These are phyloP conservation scores for Lactarius vividus DNA, from an alignment of 768 basidiomycete species.

Conservation along the genomic window DNA sequence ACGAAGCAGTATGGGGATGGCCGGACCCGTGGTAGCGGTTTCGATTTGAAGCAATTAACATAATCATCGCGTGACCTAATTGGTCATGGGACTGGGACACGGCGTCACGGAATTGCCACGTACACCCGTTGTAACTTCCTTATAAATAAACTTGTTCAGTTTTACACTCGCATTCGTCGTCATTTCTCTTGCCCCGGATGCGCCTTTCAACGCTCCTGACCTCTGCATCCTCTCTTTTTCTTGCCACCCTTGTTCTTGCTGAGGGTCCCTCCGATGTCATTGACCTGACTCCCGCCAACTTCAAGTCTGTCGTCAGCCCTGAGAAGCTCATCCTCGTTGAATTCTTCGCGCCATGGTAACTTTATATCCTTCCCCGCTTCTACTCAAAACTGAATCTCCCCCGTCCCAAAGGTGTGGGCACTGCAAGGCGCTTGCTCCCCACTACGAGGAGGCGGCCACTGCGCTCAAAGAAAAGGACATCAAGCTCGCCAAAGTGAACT, in stretches of 20 bases:
- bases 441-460: conserved; percentile 93
- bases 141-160: conserved; percentile 31
- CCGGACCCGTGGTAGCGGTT: conserved; percentile 65
- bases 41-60: conserved; percentile 47
- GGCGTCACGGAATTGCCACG: conserved; percentile 43
- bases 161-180: conserved; percentile 27
- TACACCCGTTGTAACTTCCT: conserved; percentile 39
- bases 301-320: conserved; percentile 59
- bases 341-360: conserved; percentile 88
- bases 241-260: conserved; percentile 52
- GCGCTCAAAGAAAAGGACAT: conserved; percentile 86
- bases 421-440: conserved; percentile 92
- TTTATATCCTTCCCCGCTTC: not conserved
- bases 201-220: conserved; percentile 54
- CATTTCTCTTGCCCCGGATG: conserved; percentile 47
- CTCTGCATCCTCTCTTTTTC: conserved; percentile 50
- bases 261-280: conserved; percentile 76
- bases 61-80: not conserved
- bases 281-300: conserved; percentile 65
- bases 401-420: conserved; percentile 73
- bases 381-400: not conserved
- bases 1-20: conserved; percentile 63
- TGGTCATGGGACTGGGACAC: not conserved
- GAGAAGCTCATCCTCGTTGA: conserved; percentile 86
- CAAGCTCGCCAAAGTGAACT: conserved; percentile 95